Conservation (phyloP, 176 grass and related monocot genomes). For the Secale cereale region DNA sequence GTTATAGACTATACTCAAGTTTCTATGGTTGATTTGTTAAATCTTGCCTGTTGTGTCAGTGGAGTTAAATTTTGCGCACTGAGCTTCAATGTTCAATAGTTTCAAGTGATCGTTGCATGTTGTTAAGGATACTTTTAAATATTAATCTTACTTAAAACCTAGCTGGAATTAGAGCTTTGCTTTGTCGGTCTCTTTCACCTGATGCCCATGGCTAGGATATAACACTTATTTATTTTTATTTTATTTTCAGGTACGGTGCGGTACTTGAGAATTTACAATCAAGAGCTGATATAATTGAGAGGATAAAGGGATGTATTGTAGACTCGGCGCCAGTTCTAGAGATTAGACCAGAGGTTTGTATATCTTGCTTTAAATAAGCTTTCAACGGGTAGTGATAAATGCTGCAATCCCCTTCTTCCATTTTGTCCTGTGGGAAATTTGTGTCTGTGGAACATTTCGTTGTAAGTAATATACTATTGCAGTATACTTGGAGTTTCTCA, state of each 20-base stretch:
- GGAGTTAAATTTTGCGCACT: background rate
- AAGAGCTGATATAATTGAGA: conserved; percentile 71
- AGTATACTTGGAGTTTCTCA: conserved; percentile 29
- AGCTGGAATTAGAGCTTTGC: background rate
- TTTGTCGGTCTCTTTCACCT: background rate
- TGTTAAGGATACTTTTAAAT: background rate
- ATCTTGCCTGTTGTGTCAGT: background rate
- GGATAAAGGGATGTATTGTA: conserved; percentile 91
- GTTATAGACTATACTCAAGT: background rate
- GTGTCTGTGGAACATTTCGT: background rate
- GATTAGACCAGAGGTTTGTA: conserved; percentile 80
- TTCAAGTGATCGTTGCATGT: background rate
- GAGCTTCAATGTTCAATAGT: background rate
- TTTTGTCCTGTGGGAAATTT: background rate
- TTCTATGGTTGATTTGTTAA: background rate
- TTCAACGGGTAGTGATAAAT: background rate
- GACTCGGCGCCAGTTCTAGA: conserved; percentile 87
- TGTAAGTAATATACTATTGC: background rate
- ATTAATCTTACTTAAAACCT: background rate
- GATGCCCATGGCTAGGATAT: background rate
- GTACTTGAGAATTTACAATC: conserved; percentile 82
- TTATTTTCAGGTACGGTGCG: conserved; percentile 65
- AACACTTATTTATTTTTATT: background rate
- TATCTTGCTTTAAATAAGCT: background rate
- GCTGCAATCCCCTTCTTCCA: background rate